Conservation (phyloP, 345 rosid species). For the Crucihimalaya himalaica region DNA sequence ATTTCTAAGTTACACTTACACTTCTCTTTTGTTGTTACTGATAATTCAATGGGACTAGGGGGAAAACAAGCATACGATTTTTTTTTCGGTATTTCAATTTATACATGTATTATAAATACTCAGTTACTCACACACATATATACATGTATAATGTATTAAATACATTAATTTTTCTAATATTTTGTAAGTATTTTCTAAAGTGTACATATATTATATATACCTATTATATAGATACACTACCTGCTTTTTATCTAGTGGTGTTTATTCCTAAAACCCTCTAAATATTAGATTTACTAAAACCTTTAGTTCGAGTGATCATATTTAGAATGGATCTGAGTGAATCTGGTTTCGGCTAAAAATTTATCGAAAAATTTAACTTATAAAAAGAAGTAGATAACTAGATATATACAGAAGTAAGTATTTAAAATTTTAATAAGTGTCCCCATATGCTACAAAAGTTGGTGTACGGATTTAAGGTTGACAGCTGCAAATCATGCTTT, state of each 20-base stretch:
- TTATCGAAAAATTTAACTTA: too few relatives aligned
- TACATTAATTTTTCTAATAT: too few relatives aligned
- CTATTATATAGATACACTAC: too few relatives aligned
- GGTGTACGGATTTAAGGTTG: conserved; percentile 2
- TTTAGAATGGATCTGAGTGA: too few relatives aligned
- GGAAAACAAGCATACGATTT: conserved; percentile 34
- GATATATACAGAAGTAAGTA: neutral
- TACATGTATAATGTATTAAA: too few relatives aligned
- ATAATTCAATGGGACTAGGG: conserved; percentile 17
- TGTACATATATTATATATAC: too few relatives aligned
- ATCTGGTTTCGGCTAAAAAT: too few relatives aligned
- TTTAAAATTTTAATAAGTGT: too few relatives aligned
- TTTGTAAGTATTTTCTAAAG: too few relatives aligned
- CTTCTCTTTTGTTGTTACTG: neutral
- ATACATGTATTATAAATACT: neutral
- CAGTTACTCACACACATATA: neutral
- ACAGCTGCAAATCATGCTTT: conserved; percentile 7
- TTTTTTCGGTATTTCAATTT: neutral
- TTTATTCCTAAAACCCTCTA: neutral
- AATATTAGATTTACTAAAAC: too few relatives aligned
- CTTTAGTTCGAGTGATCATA: too few relatives aligned
- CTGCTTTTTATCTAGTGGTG: neutral
- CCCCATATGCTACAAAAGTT: neutral
- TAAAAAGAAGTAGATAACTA: too few relatives aligned
- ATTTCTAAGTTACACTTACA: neutral